Conservation (phyloP, 257 asterid genomes). For the Ballota nigra region DNA sequence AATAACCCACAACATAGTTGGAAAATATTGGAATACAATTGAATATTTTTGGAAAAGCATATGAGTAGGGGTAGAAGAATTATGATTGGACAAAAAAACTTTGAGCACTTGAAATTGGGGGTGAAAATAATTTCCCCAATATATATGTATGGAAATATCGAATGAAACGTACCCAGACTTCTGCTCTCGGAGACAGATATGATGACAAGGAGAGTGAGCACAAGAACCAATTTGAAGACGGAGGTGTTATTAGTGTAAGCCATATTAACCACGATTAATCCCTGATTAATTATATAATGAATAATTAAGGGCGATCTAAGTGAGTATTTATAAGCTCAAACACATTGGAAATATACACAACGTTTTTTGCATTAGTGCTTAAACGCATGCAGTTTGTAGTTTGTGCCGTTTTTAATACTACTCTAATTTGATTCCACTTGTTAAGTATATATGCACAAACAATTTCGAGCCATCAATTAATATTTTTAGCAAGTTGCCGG, state of each 20-base stretch:
- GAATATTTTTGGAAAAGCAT: no score
- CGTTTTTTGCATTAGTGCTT: background rate
- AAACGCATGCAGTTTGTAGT: background rate
- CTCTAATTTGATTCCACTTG: background rate
- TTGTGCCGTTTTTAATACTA: slow-evolving; percentile 2
- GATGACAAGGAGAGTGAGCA: slow-evolving; percentile 16
- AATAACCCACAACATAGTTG: no score
- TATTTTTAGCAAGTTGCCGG: no score
- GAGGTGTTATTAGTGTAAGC: background rate
- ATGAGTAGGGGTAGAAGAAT: no score
- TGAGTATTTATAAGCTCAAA: slow-evolving; percentile 12
- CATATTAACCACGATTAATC: background rate
- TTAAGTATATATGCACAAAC: background rate
- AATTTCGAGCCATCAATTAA: no score
- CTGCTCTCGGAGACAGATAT: background rate
- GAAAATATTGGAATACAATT: no score
- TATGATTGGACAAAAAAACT: no score
- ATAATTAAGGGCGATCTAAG: background rate
- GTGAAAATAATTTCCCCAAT: no score
- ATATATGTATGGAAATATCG: background rate
- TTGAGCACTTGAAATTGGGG: no score
- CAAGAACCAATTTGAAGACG: slow-evolving; percentile 13
- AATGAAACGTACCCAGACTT: background rate
- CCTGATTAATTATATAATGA: background rate
- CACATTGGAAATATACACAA: slow-evolving; percentile 1